Evolutionary conservation across 495 filamentous ascomycete species (phyloP).

Genomic region (Saxispiralis lemnorum): DNA sequence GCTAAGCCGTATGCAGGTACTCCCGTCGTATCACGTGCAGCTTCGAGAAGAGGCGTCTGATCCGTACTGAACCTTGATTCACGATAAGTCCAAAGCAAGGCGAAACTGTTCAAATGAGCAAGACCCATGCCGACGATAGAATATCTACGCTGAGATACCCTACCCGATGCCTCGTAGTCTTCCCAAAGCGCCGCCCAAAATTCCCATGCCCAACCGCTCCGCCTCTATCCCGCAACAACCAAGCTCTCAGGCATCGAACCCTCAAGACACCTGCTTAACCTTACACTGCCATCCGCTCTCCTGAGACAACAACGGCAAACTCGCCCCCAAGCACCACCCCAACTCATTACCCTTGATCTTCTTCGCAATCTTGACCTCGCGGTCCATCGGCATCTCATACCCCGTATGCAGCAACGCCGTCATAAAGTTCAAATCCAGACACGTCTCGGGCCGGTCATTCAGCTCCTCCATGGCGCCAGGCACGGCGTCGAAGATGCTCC

Average conservation of each 20-base stretch:
- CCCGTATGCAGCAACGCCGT: slow-evolving; percentile 78
- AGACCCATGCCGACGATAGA: no score
- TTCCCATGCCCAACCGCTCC: no score
- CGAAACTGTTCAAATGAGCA: no score
- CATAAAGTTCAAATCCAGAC: slow-evolving; percentile 93
- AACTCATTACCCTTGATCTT: slow-evolving; percentile 94
- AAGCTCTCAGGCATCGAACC: background rate
- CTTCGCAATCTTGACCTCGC: slow-evolving; percentile 95
- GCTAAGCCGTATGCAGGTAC: no score
- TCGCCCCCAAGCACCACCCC: slow-evolving; percentile 94
- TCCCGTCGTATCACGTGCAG: no score
- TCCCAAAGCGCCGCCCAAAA: no score
- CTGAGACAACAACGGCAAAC: slow-evolving; percentile 55
- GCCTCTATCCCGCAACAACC: no score
- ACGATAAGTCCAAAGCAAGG: no score
- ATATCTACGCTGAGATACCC: no score
- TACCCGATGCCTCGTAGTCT: no score
- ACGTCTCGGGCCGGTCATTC: slow-evolving; percentile 64
- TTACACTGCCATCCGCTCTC: slow-evolving; percentile 62
- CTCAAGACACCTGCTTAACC: slow-evolving; percentile 37
- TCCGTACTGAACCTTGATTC: no score
- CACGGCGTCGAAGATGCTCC: slow-evolving; percentile 60
- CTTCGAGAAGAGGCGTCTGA: no score
- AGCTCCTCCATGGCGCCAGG: slow-evolving; percentile 60
- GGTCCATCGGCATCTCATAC: slow-evolving; percentile 91